phyloP scores from a whole-genome alignment of 768 basidiomycete species.

The Strobilomyces echinocephalus region DNA sequence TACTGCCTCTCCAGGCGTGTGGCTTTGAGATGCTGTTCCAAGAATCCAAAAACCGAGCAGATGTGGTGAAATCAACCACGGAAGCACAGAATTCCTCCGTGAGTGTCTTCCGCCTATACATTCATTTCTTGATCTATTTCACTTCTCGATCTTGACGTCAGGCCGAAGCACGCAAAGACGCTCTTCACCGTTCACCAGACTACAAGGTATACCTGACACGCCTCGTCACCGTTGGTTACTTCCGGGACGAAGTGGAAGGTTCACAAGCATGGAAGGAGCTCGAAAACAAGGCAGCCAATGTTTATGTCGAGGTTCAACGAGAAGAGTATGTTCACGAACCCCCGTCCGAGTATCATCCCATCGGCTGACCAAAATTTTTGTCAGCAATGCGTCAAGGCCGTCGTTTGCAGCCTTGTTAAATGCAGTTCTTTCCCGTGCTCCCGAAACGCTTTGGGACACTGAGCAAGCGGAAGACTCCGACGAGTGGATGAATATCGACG shows the following conservation, averaged over 20 bases:
- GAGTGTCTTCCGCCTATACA: slow-evolving; percentile 16
- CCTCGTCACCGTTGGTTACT: slow-evolving; percentile 65
- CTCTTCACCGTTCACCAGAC: slow-evolving; percentile 59
- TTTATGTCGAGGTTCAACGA: slow-evolving; percentile 58
- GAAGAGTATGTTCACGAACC: slow-evolving; percentile 54
- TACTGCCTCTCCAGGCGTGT: slow-evolving; percentile 55
- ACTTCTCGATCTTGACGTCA: slow-evolving; percentile 22
- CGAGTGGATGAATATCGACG: slow-evolving; percentile 81
- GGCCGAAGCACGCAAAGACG: slow-evolving; percentile 64
- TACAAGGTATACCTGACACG: slow-evolving; percentile 69
- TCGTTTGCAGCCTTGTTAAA: slow-evolving; percentile 77
- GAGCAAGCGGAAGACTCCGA: slow-evolving; percentile 63
- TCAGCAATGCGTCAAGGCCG: slow-evolving; percentile 55
- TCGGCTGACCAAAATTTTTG: slow-evolving; percentile 6
- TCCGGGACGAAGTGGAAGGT: slow-evolving; percentile 71
- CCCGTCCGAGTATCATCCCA: not conserved
- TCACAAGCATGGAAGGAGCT: slow-evolving; percentile 70
- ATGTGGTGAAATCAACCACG: slow-evolving; percentile 31
- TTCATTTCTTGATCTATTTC: not conserved
- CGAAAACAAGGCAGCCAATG: slow-evolving; percentile 64
- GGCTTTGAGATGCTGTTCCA: slow-evolving; percentile 97
- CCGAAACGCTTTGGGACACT: slow-evolving; percentile 21
- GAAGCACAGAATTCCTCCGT: slow-evolving; percentile 48
- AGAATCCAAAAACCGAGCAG: slow-evolving; percentile 63
- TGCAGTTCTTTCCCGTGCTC: slow-evolving; percentile 47